Percentiles rank a stretch among this genome's conserved stretches.
phyloP scores from a whole-genome alignment of 2,329 filamentous ascomycete species.

The Capronia epimyces region DNA sequence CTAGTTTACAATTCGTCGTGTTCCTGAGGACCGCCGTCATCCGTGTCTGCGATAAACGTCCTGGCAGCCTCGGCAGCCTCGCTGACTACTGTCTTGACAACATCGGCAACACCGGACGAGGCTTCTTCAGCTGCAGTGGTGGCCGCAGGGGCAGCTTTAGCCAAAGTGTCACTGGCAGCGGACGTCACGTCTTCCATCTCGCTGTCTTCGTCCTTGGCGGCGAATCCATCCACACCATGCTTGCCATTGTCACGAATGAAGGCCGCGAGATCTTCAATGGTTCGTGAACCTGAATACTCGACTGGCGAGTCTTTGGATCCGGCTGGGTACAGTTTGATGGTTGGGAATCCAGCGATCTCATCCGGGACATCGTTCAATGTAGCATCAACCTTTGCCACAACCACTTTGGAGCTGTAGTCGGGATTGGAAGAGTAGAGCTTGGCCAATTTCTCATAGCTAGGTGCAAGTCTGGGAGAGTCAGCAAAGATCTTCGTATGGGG shows the following conservation, averaged over 20 bases:
- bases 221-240: slow-evolving; percentile 66
- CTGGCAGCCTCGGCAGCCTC: slow-evolving; percentile 19
- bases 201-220: slow-evolving; percentile 52
- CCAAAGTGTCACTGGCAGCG: slow-evolving; percentile 30
- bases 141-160: slow-evolving; percentile 29
- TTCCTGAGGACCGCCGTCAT: slow-evolving; percentile 23
- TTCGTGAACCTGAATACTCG: slow-evolving; percentile 82
- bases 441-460: slow-evolving; percentile 63
- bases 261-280: slow-evolving; percentile 80
- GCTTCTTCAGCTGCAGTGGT: slow-evolving; percentile 53
- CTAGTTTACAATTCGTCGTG: slow-evolving; percentile 28
- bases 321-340: slow-evolving; percentile 95
- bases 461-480: slow-evolving; percentile 47
- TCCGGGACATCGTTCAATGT: slow-evolving; percentile 95
- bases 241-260: slow-evolving; percentile 96
- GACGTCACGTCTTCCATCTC: slow-evolving; percentile 53
- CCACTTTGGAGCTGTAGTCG: slow-evolving; percentile 54
- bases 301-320: slow-evolving; percentile 79
- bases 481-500: slow-evolving; percentile 9
- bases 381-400: slow-evolving; percentile 85
- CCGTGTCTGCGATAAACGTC: slow-evolving; percentile 24
- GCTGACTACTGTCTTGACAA: not conserved
- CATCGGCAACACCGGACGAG: slow-evolving; percentile 18
- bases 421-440: slow-evolving; percentile 49
- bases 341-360: slow-evolving; percentile 95